Conservation (phyloP, 306 rosid species). For the Medicago truncatula region MtrunA17r5.0-ANR NC_053047.1:36613501-36614000, state of each 20-base stretch:
- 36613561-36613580: no score
- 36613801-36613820: conserved; percentile 47
- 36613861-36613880: conserved; percentile 43
- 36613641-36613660: not conserved
- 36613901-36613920: conserved; percentile 45
- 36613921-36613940: conserved; percentile 49
- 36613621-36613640: not conserved
- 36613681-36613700: not conserved
- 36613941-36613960: conserved; percentile 49
- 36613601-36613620: no score
- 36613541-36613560: no score
- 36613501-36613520: conserved; percentile 49
- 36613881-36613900: conserved; percentile 51
- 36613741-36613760: conserved; percentile 45
- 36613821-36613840: conserved; percentile 44
- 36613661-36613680: not conserved
- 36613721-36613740: conserved; percentile 7
- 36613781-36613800: conserved; percentile 40
- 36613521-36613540: conserved; percentile 23
- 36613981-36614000: conserved; percentile 54
- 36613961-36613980: conserved; percentile 49
- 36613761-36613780: conserved; percentile 46
- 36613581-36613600: no score
- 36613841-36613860: conserved; percentile 49
- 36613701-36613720: not conserved